Evolutionary conservation across 768 basidiomycete genomes (phyloP).

Genomic region (Lyophyllum atratum): DNA sequence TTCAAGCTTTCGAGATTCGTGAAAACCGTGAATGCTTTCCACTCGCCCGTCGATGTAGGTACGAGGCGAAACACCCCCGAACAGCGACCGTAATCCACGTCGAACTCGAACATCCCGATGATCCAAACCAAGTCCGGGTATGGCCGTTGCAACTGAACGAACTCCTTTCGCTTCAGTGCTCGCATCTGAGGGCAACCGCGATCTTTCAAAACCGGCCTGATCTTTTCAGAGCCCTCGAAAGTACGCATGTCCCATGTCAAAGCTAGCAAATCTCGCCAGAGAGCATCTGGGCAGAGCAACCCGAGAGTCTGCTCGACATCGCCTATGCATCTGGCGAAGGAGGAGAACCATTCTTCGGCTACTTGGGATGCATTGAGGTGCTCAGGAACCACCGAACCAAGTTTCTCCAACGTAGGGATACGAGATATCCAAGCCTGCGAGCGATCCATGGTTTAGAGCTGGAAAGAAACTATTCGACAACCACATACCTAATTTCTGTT

Average conservation of each 20-base stretch:
- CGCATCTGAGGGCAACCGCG: not conserved
- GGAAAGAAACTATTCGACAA: too few relatives aligned
- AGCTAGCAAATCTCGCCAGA: slow-evolving; percentile 14
- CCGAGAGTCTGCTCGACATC: slow-evolving; percentile 36
- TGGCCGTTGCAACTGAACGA: slow-evolving; percentile 34
- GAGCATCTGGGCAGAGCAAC: slow-evolving; percentile 34
- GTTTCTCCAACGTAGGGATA: slow-evolving; percentile 30
- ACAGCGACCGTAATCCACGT: slow-evolving; percentile 40
- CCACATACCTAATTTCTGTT: too few relatives aligned
- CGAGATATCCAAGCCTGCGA: slow-evolving; percentile 1
- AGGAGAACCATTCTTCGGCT: slow-evolving; percentile 42
- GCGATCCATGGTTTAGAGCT: not conserved
- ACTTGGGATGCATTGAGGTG: slow-evolving; percentile 37
- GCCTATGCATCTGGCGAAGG: slow-evolving; percentile 29
- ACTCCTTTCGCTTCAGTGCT: slow-evolving; percentile 16
- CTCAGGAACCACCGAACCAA: slow-evolving; percentile 28
- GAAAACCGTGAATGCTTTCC: slow-evolving; percentile 56
- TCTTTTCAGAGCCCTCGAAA: slow-evolving; percentile 4
- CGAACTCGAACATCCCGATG: slow-evolving; percentile 42
- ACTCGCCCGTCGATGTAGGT: slow-evolving; percentile 39
- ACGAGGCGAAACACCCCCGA: slow-evolving; percentile 50
- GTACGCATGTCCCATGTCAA: slow-evolving; percentile 10
- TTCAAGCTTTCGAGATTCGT: slow-evolving; percentile 42
- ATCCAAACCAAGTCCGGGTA: slow-evolving; percentile 57
- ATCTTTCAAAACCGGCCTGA: slow-evolving; percentile 1